Evolutionary conservation across 2,329 filamentous ascomycete genomes (phyloP), one percentile per base, ranked within the genome.

Genomic region (Teratosphaeria pseudoeucalypti): DNA sequence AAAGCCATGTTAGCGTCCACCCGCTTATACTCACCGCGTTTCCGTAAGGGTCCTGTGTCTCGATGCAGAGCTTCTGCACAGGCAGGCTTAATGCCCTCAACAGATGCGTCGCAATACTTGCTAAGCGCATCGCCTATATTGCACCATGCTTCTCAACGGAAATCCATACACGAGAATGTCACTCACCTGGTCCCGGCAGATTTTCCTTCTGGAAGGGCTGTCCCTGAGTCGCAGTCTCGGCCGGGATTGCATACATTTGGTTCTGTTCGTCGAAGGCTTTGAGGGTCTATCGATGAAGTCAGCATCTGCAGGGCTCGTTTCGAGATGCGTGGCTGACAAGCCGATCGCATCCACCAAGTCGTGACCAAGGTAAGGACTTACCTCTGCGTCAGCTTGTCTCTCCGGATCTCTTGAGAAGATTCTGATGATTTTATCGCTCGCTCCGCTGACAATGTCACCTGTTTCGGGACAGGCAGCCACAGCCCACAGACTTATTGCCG

Each of bases 401-500:
- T 88, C 85, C 6, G 79, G 72, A 57, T 81, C 85, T 67, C 90
- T 82, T 12, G 86, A 92, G 71, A 97, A 99, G 60, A 97, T 79
- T 52, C 94, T 86, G 9, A 91, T 86, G 53, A 92, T 78, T 59
- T 89, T 86, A 70, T 99, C 94, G 72, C 92, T 99, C 32, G 92
- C 87, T 34, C 92, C 94, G 2, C 89, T 89, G n/a, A 90, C 90
- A 62, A 99, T 92, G 68, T 99, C 95, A 26, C 94, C 92, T 55
- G 84, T 95, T 63, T 90, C 85, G 0, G 81, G 71, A 69, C 89
- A 94, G 11, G 84, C 88, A n/a, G 91, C 89, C 19, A 99, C 90
- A 14, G 85, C 81, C 94, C 94, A 99, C 5, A 99, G 92, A 0
- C 92, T 97, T 58, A 97, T 95, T 10, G 94, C 94, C 11, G 94